Base-by-base conservation (phyloP, 108 stramenopile genomes). In the Cyclotella cryptica region DNA sequence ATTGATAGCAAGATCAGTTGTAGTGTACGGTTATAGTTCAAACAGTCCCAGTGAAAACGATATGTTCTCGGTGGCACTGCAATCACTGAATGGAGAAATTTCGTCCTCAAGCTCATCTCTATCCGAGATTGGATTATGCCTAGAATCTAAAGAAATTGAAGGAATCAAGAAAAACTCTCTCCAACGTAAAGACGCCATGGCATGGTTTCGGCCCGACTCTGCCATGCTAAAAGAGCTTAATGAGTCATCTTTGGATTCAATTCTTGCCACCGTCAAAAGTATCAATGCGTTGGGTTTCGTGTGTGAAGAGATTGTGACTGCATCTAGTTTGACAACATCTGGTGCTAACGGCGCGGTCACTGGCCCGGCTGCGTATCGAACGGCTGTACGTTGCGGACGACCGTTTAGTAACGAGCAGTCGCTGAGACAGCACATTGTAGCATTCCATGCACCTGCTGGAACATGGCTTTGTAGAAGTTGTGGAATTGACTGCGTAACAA, bases 391-490 rank as follows among this genome's bases (percentile, higher is more conserved):
- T 10, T 93, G 95, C 58, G 90, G 91, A 44, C 81, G 91, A 35
- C 77, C 74, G n/a, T 96, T 96, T 72, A 85, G 86, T 27, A 92
- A 88, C 22, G 95, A 96, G 68, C 88, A 86, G 61, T 90, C 90
- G 14, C 76, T 96, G 43, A 86, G 89, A 46, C 92, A 93, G 68
- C 95, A 96, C 57, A 85, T 89, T 29, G 81, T 86, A 26, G 83
- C 90, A 17, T 80, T 78, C 4, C 95, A 96, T 71, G 95, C 95
- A 8, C 92, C 92, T 41, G 91, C 92, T 6, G 91, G 91, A 70
- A 93, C 95, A 21, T 96, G 95, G 95, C 83, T 93, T 22, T 96
- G 95, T 63, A 83, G 91, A 13, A 90, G 77, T 40, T 96, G 95
- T 72, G 88, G 89, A 39, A 79, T 57, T 19, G 95, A 96, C 69